Conservation (phyloP, 2,329 filamentous ascomycete species). For the Sporothrix humicola region DNA sequence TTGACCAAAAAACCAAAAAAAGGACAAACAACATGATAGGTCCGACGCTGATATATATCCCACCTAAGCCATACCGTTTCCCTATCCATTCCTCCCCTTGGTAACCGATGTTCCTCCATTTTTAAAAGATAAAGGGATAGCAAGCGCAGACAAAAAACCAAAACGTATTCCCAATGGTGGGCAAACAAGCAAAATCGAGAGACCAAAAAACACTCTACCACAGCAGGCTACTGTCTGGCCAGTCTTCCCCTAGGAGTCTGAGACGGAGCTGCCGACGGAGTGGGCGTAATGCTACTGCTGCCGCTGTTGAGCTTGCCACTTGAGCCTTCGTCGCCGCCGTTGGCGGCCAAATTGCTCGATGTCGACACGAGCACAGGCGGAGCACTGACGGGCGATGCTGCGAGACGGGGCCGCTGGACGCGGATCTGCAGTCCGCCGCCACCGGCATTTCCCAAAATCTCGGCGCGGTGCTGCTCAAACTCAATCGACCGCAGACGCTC, state of each 20-base stretch:
- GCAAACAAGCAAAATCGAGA: not conserved
- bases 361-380: conserved; percentile 19
- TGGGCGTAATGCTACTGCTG: conserved; percentile 28
- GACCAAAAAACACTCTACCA: not conserved
- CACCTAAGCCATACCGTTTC: not conserved
- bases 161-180: not conserved
- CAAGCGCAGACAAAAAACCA: no score
- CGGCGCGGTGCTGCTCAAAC: conserved; percentile 55
- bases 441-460: conserved; percentile 19
- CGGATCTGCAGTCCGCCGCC: conserved; percentile 1
- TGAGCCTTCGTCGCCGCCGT: not conserved
- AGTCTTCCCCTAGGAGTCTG: not conserved
- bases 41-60: not conserved
- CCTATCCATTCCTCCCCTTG: not conserved
- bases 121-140: not conserved
- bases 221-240: not conserved
- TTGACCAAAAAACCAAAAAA: not conserved
- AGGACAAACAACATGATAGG: no score
- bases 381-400: conserved; percentile 6
- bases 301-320: not conserved
- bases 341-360: conserved; percentile 5
- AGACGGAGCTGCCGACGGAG: conserved; percentile 9
- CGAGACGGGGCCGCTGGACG: conserved; percentile 5
- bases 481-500: conserved; percentile 57
- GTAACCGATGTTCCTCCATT: not conserved